A percentile compares a stretch with the other conserved stretches of the same genome.
These are phyloP conservation scores for Psilocybe mexicana DNA, from an alignment of 1,284 basidiomycete species.

Conservation along the genomic window DNA sequence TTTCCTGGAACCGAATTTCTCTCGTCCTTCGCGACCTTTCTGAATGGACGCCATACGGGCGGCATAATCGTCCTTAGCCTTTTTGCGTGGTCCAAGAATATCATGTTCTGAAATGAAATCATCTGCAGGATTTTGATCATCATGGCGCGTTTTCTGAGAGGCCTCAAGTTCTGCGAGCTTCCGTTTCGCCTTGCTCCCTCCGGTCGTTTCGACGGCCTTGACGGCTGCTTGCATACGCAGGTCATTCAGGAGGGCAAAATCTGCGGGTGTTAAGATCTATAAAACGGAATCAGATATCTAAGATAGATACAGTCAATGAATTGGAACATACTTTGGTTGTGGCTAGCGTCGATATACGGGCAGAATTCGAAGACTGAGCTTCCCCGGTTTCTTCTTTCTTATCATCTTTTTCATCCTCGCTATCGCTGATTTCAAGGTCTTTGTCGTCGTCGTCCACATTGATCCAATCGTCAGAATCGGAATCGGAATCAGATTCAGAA, in stretches of 20 bases:
- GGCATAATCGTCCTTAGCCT: slow-evolving; percentile 91
- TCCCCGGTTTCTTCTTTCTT: slow-evolving; percentile 32
- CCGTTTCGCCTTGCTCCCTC: slow-evolving; percentile 81
- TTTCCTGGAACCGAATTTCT: slow-evolving; percentile 90
- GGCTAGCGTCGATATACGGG: slow-evolving; percentile 62
- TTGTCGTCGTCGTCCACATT: slow-evolving; percentile 76
- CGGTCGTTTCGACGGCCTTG: slow-evolving; percentile 69
- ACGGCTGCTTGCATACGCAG: slow-evolving; percentile 84
- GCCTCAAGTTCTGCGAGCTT: slow-evolving; percentile 82
- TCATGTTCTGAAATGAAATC: slow-evolving; percentile 87
- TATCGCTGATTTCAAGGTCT: slow-evolving; percentile 81
- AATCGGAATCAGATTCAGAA: slow-evolving; percentile 61
- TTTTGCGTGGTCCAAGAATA: slow-evolving; percentile 94
- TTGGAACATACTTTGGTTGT: slow-evolving; percentile 66
- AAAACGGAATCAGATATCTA: background rate
- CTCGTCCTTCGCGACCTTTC: slow-evolving; percentile 92
- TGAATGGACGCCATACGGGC: slow-evolving; percentile 92
- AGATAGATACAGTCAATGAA: background rate
- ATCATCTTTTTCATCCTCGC: slow-evolving; percentile 72
- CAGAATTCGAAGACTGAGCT: slow-evolving; percentile 25
- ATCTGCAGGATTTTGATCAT: slow-evolving; percentile 46
- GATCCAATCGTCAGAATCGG: slow-evolving; percentile 81
- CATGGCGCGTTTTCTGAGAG: slow-evolving; percentile 53
- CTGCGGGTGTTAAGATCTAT: slow-evolving; percentile 96
- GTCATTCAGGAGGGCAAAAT: slow-evolving; percentile 93